A percentile compares a stretch with the other conserved stretches of the same genome.
Conservation (phyloP, 2,329 filamentous ascomycete species). For the Colletotrichum lini region DNA sequence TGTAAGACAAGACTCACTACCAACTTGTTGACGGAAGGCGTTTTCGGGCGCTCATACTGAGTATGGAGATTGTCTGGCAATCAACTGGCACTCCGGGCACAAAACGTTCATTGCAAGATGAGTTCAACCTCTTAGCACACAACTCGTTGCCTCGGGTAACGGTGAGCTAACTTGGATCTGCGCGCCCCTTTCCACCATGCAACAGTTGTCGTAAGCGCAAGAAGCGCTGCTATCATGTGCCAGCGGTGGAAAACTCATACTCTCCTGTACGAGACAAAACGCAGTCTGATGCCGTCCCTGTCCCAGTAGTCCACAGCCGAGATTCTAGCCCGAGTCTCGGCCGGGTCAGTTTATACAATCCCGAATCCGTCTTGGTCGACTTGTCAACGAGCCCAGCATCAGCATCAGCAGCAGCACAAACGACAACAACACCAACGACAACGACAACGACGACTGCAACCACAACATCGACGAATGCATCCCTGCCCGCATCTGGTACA, state of each 20-base stretch:
- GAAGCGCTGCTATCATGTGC: constrained; percentile 43
- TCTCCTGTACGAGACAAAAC: neutral
- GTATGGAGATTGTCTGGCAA: constrained; percentile 20
- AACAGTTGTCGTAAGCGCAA: constrained; percentile 41
- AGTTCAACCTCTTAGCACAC: neutral
- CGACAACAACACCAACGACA: too few species aligned
- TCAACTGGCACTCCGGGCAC: neutral
- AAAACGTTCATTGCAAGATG: constrained; percentile 18
- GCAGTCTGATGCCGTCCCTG: neutral
- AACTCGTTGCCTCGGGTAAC: too few species aligned
- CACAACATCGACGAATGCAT: neutral
- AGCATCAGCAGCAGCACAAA: too few species aligned
- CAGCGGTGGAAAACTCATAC: neutral
- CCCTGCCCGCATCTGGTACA: neutral
- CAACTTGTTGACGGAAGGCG: too few species aligned
- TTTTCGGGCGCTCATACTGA: too few species aligned
- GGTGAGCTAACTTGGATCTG: neutral
- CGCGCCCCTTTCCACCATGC: constrained; percentile 33
- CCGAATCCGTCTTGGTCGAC: constrained; percentile 43
- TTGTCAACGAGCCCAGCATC: constrained; percentile 19
- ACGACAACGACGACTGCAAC: too few species aligned
- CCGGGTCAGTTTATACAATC: constrained; percentile 44
- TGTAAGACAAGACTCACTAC: too few species aligned
- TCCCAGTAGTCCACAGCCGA: constrained; percentile 6
- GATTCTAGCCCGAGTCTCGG: constrained; percentile 34